These are phyloP conservation scores for Kwoniella bestiolae DNA, from an alignment of 768 basidiomycete species.

Conservation along the genomic window DNA sequence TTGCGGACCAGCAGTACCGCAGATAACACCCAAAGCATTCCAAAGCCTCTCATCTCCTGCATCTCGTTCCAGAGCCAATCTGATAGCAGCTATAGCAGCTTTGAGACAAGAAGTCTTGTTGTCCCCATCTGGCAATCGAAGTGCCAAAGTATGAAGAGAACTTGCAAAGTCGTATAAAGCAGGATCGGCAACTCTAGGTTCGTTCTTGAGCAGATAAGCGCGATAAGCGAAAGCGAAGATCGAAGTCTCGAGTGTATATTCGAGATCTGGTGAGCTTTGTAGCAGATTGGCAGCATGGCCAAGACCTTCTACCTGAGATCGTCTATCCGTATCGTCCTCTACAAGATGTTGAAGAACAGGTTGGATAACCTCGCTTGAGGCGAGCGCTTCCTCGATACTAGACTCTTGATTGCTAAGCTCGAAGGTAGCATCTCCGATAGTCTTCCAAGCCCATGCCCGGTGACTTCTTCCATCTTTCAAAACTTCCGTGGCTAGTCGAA, in stretches of 20 bases:
- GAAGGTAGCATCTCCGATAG: slow-evolving; percentile 73
- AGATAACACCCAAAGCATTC: slow-evolving; percentile 77
- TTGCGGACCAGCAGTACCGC: slow-evolving; percentile 70
- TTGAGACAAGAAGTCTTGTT: slow-evolving; percentile 37
- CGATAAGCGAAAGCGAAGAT: slow-evolving; percentile 56
- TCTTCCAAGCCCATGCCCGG: slow-evolving; percentile 70
- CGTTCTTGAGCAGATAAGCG: slow-evolving; percentile 52
- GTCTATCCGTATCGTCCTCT: slow-evolving; percentile 69
- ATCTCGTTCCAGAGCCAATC: slow-evolving; percentile 73
- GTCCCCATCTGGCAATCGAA: slow-evolving; percentile 15
- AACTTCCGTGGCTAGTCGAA: slow-evolving; percentile 32
- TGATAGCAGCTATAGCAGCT: slow-evolving; percentile 60
- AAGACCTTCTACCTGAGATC: slow-evolving; percentile 71
- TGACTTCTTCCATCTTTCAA: slow-evolving; percentile 29
- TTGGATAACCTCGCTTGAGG: slow-evolving; percentile 30
- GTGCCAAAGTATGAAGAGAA: slow-evolving; percentile 45
- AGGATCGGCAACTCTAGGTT: slow-evolving; percentile 45
- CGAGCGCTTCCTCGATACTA: slow-evolving; percentile 57
- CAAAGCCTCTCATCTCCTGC: slow-evolving; percentile 75
- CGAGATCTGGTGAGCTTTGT: slow-evolving; percentile 19
- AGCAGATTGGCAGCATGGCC: slow-evolving; percentile 41
- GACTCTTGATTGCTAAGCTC: slow-evolving; percentile 65
- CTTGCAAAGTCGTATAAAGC: slow-evolving; percentile 54
- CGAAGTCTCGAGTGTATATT: slow-evolving; percentile 41
- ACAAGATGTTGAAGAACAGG: slow-evolving; percentile 62